Conservation (phyloP, 2,329 filamentous ascomycete genomes). For the Diaporthe amygdali region DNA sequence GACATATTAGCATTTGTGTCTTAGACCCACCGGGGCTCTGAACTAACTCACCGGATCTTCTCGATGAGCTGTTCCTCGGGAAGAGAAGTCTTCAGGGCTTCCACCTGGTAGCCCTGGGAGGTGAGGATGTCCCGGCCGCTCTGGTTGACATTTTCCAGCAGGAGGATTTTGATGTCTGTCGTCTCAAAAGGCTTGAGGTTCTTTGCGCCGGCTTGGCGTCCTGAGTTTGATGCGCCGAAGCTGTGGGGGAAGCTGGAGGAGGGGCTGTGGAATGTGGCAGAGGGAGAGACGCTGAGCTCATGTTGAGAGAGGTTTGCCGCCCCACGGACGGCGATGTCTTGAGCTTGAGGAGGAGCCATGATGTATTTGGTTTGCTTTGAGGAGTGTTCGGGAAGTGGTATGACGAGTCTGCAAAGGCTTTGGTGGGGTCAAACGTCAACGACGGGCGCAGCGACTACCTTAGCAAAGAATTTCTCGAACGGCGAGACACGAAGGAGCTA, state of each 20-base stretch:
- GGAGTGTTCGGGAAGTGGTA: constrained; percentile 5
- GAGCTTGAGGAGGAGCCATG: constrained; percentile 25
- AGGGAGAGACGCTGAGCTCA: constrained; percentile 74
- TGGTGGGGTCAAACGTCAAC: constrained; percentile 15
- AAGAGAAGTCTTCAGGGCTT: constrained; percentile 85
- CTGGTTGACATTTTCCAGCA: constrained; percentile 95
- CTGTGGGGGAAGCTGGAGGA: constrained; percentile 57
- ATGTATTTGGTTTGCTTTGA: background rate
- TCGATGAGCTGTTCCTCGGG: constrained; percentile 93
- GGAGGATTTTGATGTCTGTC: constrained; percentile 92
- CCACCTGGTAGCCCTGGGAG: constrained; percentile 93
- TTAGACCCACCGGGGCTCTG: background rate
- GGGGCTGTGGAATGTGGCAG: constrained; percentile 75
- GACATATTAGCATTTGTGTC: constrained; percentile 28
- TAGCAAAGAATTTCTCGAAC: background rate
- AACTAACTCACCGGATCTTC: constrained; percentile 80
- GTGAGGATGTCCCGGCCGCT: constrained; percentile 84
- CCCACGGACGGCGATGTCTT: constrained; percentile 21
- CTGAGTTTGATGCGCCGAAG: constrained; percentile 41
- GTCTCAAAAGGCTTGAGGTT: constrained; percentile 94
- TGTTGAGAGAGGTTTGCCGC: constrained; percentile 52
- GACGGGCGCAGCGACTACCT: background rate
- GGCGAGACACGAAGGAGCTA: background rate
- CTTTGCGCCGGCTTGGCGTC: constrained; percentile 52
- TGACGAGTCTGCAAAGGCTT: constrained; percentile 9